Evolutionary conservation across 768 basidiomycete species (phyloP), one percentile per base, ranked within the genome.

Genomic region (Russula virescens): DNA sequence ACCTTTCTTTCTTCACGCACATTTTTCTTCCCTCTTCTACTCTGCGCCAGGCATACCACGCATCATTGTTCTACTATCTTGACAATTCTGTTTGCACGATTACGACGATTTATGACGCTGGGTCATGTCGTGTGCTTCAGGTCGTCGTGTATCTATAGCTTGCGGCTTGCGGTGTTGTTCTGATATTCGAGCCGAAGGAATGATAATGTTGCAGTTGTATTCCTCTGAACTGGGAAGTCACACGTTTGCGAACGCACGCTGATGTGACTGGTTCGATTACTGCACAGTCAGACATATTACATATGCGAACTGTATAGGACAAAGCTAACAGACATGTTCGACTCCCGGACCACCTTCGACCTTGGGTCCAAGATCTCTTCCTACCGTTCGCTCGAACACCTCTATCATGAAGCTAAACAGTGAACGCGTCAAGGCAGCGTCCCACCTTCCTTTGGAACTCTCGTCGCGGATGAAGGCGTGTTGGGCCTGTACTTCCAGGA

Each of bases 391-490:
- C 65, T 90, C 92, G 67, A 98, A 98, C 11, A 95, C 84, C 71
- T 98, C 95, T 80, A 98, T 80, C 91, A 97, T 89, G 73, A 88
- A 90, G 1, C 76, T 75, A 72, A 94, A 94, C 35, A 94, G 71
- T 23, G 86, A 87, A 54, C 83, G 80, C 0, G 91, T 93, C 55
- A 98, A 76, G 0, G 94, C 94, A 9, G 94, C 93, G 69, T 98
- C 96, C 94, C 94, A 98, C 58, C 96, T 83, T 2, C 93, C 95
- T 73, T 97, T 98, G 34, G 89, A 91, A 8, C 83, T 81, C 69
- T 94, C 92, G 72, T 96, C 94, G 6, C 95, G 86, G 64, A 98
- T 88, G 74, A 98, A 98, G 3, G 96, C 96, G 68, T 98, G 95
- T 69, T 98, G 95, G 0, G 95, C 96, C 73, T 97, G 94, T 16